phyloP scores from a whole-genome alignment of 345 rosid genomes.

The Excoecaria cochinchinensis region DNA sequence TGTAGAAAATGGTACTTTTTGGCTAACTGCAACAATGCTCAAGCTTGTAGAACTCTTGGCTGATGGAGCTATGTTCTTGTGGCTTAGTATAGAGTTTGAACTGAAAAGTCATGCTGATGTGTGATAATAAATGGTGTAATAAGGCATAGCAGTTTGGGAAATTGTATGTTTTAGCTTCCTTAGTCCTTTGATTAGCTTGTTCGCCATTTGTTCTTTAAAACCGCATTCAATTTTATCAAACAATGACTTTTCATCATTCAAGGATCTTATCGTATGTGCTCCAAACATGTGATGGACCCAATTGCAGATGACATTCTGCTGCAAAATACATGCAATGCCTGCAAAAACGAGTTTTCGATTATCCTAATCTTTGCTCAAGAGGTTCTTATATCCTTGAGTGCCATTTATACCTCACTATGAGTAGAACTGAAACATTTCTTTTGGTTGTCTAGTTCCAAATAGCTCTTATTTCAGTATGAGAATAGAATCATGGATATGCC shows the following conservation, averaged over 20 bases:
- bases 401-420: too few species aligned
- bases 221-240: neutral
- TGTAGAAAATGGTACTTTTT: neutral
- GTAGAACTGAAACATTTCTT: too few species aligned
- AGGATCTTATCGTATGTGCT: neutral
- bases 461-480: too few species aligned
- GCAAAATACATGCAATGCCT: neutral
- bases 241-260: neutral
- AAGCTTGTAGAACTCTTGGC: neutral
- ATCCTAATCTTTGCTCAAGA: too few species aligned
- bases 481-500: neutral
- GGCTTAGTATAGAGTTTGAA: neutral
- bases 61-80: neutral
- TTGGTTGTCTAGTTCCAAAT: too few species aligned
- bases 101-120: neutral
- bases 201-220: neutral
- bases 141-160: neutral
- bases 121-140: neutral
- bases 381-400: too few species aligned
- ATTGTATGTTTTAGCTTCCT: neutral
- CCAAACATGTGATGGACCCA: neutral
- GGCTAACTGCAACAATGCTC: neutral
- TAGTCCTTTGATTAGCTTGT: neutral
- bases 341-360: neutral
- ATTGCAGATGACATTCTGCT: neutral